These are phyloP conservation scores for Ganoderma meredithae DNA, from an alignment of 1,284 basidiomycete species.

Conservation along the genomic window DNA sequence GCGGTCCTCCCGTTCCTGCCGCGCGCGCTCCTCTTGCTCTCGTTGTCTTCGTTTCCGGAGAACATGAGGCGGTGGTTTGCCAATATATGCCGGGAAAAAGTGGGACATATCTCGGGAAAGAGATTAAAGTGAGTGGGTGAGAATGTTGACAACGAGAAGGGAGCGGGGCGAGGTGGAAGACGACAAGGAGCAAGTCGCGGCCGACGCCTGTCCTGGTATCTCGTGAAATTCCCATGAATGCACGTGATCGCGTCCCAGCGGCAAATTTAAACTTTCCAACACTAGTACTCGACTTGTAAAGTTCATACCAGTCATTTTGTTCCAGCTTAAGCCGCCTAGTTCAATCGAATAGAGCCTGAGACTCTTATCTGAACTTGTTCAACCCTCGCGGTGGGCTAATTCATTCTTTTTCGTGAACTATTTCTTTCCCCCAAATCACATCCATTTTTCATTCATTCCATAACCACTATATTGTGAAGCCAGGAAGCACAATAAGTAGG, in stretches of 20 bases:
- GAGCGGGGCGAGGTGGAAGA: neutral
- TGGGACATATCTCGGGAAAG: neutral
- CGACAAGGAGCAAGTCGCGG: neutral
- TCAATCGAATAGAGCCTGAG: too few relatives aligned
- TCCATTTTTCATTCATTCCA: too few relatives aligned
- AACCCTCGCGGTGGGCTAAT: too few relatives aligned
- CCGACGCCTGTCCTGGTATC: neutral
- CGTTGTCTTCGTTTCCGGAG: slow-evolving; percentile 3
- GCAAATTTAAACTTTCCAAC: neutral
- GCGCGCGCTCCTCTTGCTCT: neutral
- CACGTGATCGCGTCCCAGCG: slow-evolving; percentile 8
- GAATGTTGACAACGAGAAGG: neutral
- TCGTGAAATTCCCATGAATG: neutral
- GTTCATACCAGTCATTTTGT: too few relatives aligned
- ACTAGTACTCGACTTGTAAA: too few relatives aligned
- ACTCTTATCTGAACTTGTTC: too few relatives aligned
- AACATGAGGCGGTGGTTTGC: slow-evolving; percentile 13
- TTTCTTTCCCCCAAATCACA: too few relatives aligned
- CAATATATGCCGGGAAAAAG: slow-evolving; percentile 15
- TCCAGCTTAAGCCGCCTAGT: slow-evolving; percentile 60
- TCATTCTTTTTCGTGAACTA: too few relatives aligned
- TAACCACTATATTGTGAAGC: too few relatives aligned
- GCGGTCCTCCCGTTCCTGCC: neutral
- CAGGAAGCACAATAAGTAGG: too few relatives aligned
- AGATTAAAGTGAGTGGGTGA: neutral